Evolutionary conservation across 805 yeast species (phyloP), one percentile per base, ranked within the genome.

Genomic region (Hanseniaspora taiwanica): DNA sequence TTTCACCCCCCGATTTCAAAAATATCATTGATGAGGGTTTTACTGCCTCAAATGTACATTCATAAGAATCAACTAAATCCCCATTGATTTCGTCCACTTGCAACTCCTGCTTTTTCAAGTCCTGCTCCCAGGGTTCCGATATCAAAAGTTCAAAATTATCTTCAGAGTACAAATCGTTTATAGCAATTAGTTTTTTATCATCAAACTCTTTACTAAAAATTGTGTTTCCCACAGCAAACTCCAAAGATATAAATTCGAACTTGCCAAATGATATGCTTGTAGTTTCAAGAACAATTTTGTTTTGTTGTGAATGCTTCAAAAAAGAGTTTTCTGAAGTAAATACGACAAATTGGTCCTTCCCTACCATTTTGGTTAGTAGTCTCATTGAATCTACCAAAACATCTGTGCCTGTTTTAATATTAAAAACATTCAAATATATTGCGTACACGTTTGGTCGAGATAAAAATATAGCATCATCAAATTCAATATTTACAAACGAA

Each of bases 171-270:
- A 54, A 42, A 10, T 51, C 55, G 25, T 44, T 39, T 10, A 53
- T 42, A 12, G 37, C 32, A 17, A 51, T 35, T 18, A 21, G 10
- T 14, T 36, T 25, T 3, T 41, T 37, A 3, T 42, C 36, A 8
- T 39, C 35, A 27, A 52, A 58, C 31, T 54, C 50, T 36, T 55
- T 48, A 3, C 50, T 42, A 27, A 59, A 58, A 12, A 45, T 47
- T 1, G 59, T 56, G 14, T 43, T 47, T 2, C 53, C 54, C 6
- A 56, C 45, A n/a, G 36, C 40, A 14, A 55, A 39, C 25, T 54
- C 59, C 9, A 53, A 24, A 5, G 53, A 45, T 1, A 46, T 37
- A 1, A 53, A 44, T 9, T 42, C 44, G 37, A 54, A 56, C 17
- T 43, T 34, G 3, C 58, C 62, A 45, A 39, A 57, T 1, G 20